Evolutionary conservation across 2,329 filamentous ascomycete genomes (phyloP).

Genomic region (Microcyclospora tardicrescens): DNA sequence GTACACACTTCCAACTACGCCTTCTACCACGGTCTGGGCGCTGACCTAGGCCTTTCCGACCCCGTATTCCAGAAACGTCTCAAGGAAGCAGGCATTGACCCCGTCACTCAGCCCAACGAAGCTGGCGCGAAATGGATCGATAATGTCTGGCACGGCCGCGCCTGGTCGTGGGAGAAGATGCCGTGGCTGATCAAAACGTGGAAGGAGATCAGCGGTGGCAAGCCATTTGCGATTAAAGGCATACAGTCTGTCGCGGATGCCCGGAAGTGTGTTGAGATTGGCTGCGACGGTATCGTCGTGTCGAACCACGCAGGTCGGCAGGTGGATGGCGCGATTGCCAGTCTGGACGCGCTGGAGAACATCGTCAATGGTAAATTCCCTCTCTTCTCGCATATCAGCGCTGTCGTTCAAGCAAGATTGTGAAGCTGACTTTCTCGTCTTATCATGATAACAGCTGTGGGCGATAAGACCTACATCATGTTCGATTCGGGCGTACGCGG

Average conservation of each 20-base stretch:
- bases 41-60: constrained; percentile 45
- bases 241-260: constrained; percentile 57
- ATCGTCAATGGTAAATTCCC: constrained; percentile 37
- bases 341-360: constrained; percentile 46
- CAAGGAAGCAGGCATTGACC: constrained; percentile 40
- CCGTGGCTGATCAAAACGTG: constrained; percentile 50
- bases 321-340: constrained; percentile 48
- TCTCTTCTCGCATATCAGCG: too few species aligned
- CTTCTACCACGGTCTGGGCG: constrained; percentile 49
- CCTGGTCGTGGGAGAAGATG: constrained; percentile 54
- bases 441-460: constrained; percentile 27
- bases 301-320: constrained; percentile 60
- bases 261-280: constrained; percentile 43
- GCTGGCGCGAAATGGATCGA: constrained; percentile 52
- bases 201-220: constrained; percentile 40
- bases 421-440: neutral
- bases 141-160: constrained; percentile 49
- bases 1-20: constrained; percentile 45
- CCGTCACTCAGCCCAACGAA: constrained; percentile 37
- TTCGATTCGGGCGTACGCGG: constrained; percentile 48
- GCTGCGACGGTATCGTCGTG: constrained; percentile 54
- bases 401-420: neutral
- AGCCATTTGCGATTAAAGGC: constrained; percentile 53
- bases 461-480: constrained; percentile 41
- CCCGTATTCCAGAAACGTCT: constrained; percentile 46